Evolutionary conservation across 2,329 filamentous ascomycete genomes (phyloP), one percentile per base, ranked within the genome.

Genomic region (Penicillium sumatraense): DNA sequence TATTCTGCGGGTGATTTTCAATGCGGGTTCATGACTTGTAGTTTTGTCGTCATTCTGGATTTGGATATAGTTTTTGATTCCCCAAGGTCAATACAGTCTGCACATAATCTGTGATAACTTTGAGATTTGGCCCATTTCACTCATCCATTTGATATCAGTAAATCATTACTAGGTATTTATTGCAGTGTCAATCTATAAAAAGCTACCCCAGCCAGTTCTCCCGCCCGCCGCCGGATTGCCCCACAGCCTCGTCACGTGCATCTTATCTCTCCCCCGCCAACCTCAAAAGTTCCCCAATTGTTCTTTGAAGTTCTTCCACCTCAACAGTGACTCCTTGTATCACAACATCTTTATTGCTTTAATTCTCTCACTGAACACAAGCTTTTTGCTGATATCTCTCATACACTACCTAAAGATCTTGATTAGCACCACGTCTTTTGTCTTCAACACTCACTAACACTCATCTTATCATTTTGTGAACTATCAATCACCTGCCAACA

Each of bases 51-150:
- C 56, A 61, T 60, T 66, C 54, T 70, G 66, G 58, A 68, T 66
- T 53, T 70, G 66, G 58, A 68, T 66, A 69, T 65, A 66, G 57
- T 62, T 60, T 60, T 64, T 69, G 69, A 72, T 72, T 72, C 68
- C 69, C 69, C 61, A 62, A 57, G 44, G 51, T 61, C 55, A 54
- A 57, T 58, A 46, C 42, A 51, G 29, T 51, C 38, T 59, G 51
- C 59, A 57, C 41, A 59, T 59, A 57, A 38, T 49, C 41, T 16
- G 41, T 48, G 20, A 40, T 11, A 52, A 23, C 18, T 6, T 33
- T 51, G 18, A n/a, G n/a, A n/a, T n/a, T n/a, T n/a, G n/a, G n/a
- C n/a, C n/a, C n/a, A n/a, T n/a, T n/a, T n/a, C n/a, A n/a, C n/a
- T n/a, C n/a, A n/a, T n/a, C n/a, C n/a, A n/a, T n/a, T n/a, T n/a